Percentiles rank a stretch among this genome's conserved stretches.
These are phyloP conservation scores for Ustanciosporium gigantosporum DNA, from an alignment of 1,284 basidiomycete genomes.

Conservation along the genomic window DNA sequence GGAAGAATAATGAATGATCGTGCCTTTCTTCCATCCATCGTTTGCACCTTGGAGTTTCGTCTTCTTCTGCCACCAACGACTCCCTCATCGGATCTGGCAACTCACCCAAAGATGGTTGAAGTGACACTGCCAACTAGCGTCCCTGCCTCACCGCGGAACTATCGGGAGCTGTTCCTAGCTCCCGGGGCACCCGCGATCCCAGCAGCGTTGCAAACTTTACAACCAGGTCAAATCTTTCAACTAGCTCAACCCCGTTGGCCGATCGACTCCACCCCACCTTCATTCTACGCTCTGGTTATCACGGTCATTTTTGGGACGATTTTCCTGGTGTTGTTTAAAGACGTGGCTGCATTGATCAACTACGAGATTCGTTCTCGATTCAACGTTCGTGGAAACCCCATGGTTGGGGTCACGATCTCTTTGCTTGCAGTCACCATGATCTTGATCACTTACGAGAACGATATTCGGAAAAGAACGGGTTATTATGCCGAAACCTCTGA, in stretches of 20 bases:
- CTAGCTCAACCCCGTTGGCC: conserved; percentile 32
- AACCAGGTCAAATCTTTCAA: conserved; percentile 26
- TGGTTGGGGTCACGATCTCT: conserved; percentile 9
- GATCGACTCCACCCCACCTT: conserved; percentile 12
- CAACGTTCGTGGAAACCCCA: conserved; percentile 15
- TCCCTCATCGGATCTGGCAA: too few species aligned
- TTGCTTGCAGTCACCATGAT: conserved; percentile 23
- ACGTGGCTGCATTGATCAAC: conserved; percentile 26
- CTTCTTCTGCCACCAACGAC: too few species aligned
- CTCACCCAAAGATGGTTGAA: conserved; percentile 26
- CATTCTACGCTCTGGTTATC: conserved; percentile 20
- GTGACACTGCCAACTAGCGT: conserved; percentile 18
- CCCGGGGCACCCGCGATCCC: conserved; percentile 13
- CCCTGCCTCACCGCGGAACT: conserved; percentile 25
- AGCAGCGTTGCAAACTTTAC: conserved; percentile 6
- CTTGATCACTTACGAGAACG: conserved; percentile 28
- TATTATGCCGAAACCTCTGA: conserved; percentile 23
- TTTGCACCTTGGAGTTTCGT: too few species aligned
- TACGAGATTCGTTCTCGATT: conserved; percentile 11
- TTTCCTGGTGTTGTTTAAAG: conserved; percentile 26
- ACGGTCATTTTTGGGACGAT: conserved; percentile 18
- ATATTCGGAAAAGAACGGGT: conserved; percentile 24
- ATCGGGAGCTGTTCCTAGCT: conserved; percentile 22
- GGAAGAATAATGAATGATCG: too few species aligned
- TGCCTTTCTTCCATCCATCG: too few species aligned